Percentiles rank a stretch among this genome's conserved stretches.
These are phyloP conservation scores for Hermanozyma aechmeae DNA, from an alignment of 805 yeast species.

Conservation along the genomic window DNA sequence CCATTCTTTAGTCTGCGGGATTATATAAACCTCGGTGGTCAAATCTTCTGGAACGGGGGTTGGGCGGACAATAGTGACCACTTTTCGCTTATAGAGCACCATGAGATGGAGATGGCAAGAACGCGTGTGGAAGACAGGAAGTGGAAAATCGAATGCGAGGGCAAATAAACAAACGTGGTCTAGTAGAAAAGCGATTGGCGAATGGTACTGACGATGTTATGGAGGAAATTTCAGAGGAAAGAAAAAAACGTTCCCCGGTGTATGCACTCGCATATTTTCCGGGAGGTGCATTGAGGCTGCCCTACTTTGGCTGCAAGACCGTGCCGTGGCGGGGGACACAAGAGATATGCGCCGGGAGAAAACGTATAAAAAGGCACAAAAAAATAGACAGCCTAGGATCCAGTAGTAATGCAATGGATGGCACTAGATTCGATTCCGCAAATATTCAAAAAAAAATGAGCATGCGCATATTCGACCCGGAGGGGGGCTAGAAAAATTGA, in stretches of 20 bases:
- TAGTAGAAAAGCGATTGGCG: not conserved
- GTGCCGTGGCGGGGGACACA: not conserved
- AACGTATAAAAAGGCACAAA: too few relatives aligned
- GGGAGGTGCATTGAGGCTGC: not conserved
- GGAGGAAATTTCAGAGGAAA: not conserved
- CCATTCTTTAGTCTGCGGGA: conserved; percentile 85
- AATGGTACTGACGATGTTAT: not conserved
- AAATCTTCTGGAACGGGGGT: conserved; percentile 48
- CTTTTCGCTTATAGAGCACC: conserved; percentile 74
- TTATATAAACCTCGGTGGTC: conserved; percentile 64
- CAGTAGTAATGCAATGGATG: too few relatives aligned
- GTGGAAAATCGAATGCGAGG: not conserved
- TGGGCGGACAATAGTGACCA: conserved; percentile 51
- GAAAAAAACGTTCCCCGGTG: not conserved
- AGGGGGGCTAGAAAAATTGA: too few relatives aligned
- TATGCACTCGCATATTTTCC: conserved; percentile 1
- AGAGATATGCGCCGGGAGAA: too few relatives aligned
- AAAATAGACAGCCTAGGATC: too few relatives aligned
- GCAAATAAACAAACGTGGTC: not conserved
- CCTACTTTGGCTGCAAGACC: conserved; percentile 5
- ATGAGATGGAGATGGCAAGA: conserved; percentile 22
- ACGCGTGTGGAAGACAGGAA: too few relatives aligned
- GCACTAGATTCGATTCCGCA: too few relatives aligned
- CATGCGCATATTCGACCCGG: too few relatives aligned
- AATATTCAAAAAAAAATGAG: too few relatives aligned